phyloP scores from a whole-genome alignment of 2,329 filamentous ascomycete genomes.

The Mariannaea sp. region DNA sequence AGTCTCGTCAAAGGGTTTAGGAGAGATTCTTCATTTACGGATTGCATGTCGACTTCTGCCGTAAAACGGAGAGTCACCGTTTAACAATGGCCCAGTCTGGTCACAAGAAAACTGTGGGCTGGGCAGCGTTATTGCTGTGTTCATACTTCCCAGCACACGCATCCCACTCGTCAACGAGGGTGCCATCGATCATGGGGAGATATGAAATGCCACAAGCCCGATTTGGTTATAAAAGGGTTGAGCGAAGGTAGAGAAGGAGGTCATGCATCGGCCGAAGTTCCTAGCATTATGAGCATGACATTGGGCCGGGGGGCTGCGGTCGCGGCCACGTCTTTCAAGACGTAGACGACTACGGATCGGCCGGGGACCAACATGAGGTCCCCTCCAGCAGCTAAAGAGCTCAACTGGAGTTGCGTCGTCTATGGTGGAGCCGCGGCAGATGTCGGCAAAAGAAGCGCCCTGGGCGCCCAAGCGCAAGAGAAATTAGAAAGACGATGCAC shows the following conservation, averaged over 20 bases:
- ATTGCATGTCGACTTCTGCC: conserved; percentile 35
- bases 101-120: conserved; percentile 30
- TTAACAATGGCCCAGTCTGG: conserved; percentile 31
- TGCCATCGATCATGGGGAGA: conserved; percentile 16
- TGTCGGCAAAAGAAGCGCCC: background rate
- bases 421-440: conserved; percentile 19
- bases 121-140: conserved; percentile 33
- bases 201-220: conserved; percentile 29
- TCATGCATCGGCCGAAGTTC: conserved; percentile 18
- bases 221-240: conserved; percentile 5
- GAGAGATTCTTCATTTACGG: conserved; percentile 27
- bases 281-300: conserved; percentile 27
- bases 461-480: background rate
- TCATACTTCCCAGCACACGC: conserved; percentile 21
- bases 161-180: conserved; percentile 13
- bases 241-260: background rate
- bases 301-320: background rate
- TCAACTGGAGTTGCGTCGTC: conserved; percentile 7
- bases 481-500: background rate
- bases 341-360: conserved; percentile 18
- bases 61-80: conserved; percentile 34
- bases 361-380: conserved; percentile 24
- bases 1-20: conserved; percentile 22
- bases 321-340: conserved; percentile 24
- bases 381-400: conserved; percentile 22